Base-by-base conservation (phyloP, 2,329 filamentous ascomycete genomes). In the Periconia sp. region DNA sequence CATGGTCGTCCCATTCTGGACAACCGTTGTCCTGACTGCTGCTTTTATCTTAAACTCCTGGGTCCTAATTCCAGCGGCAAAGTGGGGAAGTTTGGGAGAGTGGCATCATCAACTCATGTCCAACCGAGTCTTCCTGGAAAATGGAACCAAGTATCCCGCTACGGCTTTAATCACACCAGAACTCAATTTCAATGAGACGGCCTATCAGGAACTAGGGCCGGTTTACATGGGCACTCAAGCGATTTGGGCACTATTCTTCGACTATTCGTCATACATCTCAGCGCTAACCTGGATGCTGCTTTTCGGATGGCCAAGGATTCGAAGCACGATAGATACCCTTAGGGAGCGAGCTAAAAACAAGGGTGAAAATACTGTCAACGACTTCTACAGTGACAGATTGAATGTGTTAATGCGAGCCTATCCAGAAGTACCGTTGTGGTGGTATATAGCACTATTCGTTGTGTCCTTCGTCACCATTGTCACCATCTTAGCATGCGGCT, bases 241-340 rank as follows among this genome's bases (percentile, higher is more conserved):
- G 29, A 71, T 82, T 3, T 85, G 81, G 81, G 62, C 66, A 4
- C 80, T 80, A 48, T 83, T 83, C 65, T 84, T 83, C 59, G 79
- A 81, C 57, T 84, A 84, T 42, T 80, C 82, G 5, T 77, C 80
- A 7, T 79, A 82, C 43, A 73, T 79, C 1, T 83, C 81, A 1
- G 79, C 80, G 0, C 71, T 84, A 34, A 76, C 77, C 5, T 85
- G 82, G 81, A 80, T 83, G 60, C 67, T 67, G 3, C 74, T 81
- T 0, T 84, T 84, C 43, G 79, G 81, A 1, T 80, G 28, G 29
- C 52, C 69, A 0, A 73, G 79, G 42, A 71, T 84, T 32, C 71
- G 67, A 17, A 62, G 63, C 2, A 80, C 75, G 13, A 56, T 77
- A 16, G 48, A 47, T 4, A 80, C 78, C 52, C 70, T 79, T 16